Evolutionary conservation across 2,329 filamentous ascomycete species (phyloP).

Genomic region (Monosporascus sp.): DNA sequence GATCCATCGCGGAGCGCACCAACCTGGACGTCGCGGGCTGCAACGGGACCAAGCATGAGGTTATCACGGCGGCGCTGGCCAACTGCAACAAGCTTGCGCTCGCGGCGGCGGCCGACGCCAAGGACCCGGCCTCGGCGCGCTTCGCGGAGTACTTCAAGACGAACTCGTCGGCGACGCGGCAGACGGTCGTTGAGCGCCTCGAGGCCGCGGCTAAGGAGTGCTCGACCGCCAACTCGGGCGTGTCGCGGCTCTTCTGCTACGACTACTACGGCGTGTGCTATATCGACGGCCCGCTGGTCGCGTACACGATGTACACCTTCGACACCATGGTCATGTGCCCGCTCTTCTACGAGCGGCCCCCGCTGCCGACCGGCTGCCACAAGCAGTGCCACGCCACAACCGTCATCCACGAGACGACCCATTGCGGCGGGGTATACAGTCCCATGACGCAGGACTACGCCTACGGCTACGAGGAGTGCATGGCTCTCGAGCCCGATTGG

Average conservation of each 20-base stretch:
- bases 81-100: constrained; percentile 14
- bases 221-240: constrained; percentile 10
- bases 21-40: constrained; percentile 9
- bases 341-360: constrained; percentile 14
- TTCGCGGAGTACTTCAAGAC: constrained; percentile 19
- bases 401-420: constrained; percentile 18
- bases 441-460: constrained; percentile 14
- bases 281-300: constrained; percentile 12
- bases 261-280: constrained; percentile 15
- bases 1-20: constrained; percentile 7
- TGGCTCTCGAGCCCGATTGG: constrained; percentile 5
- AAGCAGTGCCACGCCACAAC: constrained; percentile 16
- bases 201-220: constrained; percentile 15
- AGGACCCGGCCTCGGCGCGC: constrained; percentile 10
- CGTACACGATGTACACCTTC: constrained; percentile 14
- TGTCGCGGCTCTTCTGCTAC: constrained; percentile 11
- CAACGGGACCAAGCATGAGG: constrained; percentile 9
- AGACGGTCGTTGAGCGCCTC: constrained; percentile 10
- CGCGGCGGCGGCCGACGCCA: constrained; percentile 14
- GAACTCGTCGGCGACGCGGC: constrained; percentile 12
- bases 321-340: constrained; percentile 16
- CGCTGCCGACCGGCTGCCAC: constrained; percentile 13
- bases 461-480: constrained; percentile 15
- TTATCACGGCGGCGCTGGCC: constrained; percentile 8
- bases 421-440: constrained; percentile 12